Base-by-base conservation (phyloP, 768 basidiomycete genomes). In the Artomyces pyxidatus region DNA sequence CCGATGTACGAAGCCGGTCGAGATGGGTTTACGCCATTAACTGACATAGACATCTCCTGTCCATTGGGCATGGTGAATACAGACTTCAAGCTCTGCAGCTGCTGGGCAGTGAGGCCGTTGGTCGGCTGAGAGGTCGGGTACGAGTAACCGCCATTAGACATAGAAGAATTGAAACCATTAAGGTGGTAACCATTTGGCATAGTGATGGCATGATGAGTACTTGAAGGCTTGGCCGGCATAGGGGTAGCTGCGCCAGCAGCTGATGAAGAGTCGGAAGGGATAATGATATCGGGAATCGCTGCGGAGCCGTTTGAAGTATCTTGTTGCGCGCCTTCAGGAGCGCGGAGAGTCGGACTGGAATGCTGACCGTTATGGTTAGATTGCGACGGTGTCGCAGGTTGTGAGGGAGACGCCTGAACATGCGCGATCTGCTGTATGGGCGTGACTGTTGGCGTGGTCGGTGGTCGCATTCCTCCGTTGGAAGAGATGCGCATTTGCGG, bases 401-500 rank as follows among this genome's bases (percentile, higher is more conserved):
- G 42, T 19, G 48, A 49, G 0, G 53, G 48, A 12, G 58, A 53
- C 7, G 42, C 17, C 17, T 64, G 64, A 17, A 62, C 63, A 26
- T 63, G 64, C 14, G 63, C 55, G 14, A 63, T 53, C 2, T 57
- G 58, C 21, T 47, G 37, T 8, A 60, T 45, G 11, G 54, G 66
- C 8, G 71, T 64, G 51, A 63, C 65, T 55, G 62, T 66, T 28
- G 74, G 66, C 4, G 71, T 55, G 0, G 62, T 57, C 11, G 76
- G 73, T 1, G 77, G 75, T 21, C 73, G 77, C 63, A 77, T 77
- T 25, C 69, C 75, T 48, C 74, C 76, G 21, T 76, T 77, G 0
- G 81, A 77, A 2, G 80, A 78, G 30, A 81, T 78, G 37, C 81
- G 75, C 68, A 81, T 73, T 37, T 80, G 81, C 1, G 80, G 75